These are phyloP conservation scores for Cryptococcus sp. DNA, from an alignment of 1,284 basidiomycete genomes.

Conservation along the genomic window DNA sequence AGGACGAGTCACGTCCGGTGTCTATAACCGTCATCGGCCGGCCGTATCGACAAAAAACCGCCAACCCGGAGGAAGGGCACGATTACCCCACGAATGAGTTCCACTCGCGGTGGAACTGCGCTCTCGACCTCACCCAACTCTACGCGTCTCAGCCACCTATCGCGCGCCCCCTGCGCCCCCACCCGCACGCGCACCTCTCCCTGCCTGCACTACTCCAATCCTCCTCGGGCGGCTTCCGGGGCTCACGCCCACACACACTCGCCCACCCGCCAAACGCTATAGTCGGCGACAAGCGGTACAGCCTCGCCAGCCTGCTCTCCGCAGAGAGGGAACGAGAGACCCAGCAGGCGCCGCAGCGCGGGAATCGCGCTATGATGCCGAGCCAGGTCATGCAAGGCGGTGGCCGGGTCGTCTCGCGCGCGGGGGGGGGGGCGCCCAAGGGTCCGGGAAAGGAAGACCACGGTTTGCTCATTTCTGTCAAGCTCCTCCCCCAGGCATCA, in stretches of 20 bases:
- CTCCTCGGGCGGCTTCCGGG: not conserved
- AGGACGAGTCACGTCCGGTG: conserved; percentile 67
- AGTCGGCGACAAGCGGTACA: conserved; percentile 49
- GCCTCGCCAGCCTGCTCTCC: conserved; percentile 36
- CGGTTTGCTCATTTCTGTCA: conserved; percentile 66
- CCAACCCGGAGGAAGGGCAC: not conserved
- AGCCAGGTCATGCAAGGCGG: conserved; percentile 18
- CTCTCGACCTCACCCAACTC: conserved; percentile 65
- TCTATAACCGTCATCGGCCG: conserved; percentile 71
- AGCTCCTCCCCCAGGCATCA: conserved; percentile 53
- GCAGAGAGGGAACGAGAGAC: conserved; percentile 12
- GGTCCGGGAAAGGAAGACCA: conserved; percentile 11
- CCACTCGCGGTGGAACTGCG: conserved; percentile 79
- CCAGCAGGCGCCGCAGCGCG: not conserved
- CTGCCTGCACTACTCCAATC: conserved; percentile 3
- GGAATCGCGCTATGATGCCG: conserved; percentile 17
- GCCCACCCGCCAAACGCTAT: conserved; percentile 32
- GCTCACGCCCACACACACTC: not conserved
- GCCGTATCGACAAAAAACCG: conserved; percentile 52
- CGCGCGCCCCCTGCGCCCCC: conserved; percentile 14
- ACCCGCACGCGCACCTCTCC: not conserved
- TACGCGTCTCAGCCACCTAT: conserved; percentile 23
- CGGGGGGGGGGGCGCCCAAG: not conserved
- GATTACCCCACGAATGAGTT: conserved; percentile 67
- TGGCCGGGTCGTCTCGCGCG: not conserved